Evolutionary conservation across 208 protist species (phyloP).

Genomic region (Trypanosoma cruzi): DNA sequence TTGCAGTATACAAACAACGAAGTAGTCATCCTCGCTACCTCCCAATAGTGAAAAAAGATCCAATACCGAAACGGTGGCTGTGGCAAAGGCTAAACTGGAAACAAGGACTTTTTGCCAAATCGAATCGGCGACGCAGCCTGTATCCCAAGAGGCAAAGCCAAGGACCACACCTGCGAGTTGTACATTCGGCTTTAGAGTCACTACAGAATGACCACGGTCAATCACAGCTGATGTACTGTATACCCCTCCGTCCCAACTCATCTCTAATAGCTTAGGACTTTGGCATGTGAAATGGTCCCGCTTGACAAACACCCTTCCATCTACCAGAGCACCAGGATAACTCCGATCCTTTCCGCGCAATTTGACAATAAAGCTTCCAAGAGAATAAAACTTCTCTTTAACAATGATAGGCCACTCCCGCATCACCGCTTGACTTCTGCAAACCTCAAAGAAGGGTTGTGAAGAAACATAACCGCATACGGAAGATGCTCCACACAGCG

Average conservation of each 20-base stretch:
- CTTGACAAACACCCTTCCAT: constrained; percentile 8
- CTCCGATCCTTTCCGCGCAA: neutral
- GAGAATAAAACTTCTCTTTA: constrained; percentile 3
- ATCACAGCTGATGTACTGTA: constrained; percentile 32
- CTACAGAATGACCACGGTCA: constrained; percentile 38
- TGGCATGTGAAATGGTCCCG: constrained; percentile 1
- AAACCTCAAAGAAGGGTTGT: constrained; percentile 14
- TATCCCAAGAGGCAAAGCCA: constrained; percentile 48
- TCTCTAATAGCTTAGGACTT: neutral
- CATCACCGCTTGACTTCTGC: neutral
- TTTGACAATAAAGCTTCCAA: constrained; percentile 13
- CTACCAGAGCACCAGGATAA: constrained; percentile 4
- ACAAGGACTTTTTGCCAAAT: constrained; percentile 15
- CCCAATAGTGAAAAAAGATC: constrained; percentile 43
- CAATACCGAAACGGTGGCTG: constrained; percentile 25
- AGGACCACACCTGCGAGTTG: constrained; percentile 42
- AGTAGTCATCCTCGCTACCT: constrained; percentile 37
- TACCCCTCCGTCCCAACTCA: neutral
- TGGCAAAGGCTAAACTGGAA: constrained; percentile 28
- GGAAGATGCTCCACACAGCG: constrained; percentile 12
- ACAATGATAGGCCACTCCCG: constrained; percentile 11
- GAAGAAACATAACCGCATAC: constrained; percentile 12
- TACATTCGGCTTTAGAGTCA: constrained; percentile 28
- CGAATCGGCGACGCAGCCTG: constrained; percentile 24
- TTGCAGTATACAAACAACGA: constrained; percentile 37